Evolutionary conservation across 352 stramenopile species (phyloP), one percentile per base, ranked within the genome.

Genomic region (Phytophthora uliginosa): DNA sequence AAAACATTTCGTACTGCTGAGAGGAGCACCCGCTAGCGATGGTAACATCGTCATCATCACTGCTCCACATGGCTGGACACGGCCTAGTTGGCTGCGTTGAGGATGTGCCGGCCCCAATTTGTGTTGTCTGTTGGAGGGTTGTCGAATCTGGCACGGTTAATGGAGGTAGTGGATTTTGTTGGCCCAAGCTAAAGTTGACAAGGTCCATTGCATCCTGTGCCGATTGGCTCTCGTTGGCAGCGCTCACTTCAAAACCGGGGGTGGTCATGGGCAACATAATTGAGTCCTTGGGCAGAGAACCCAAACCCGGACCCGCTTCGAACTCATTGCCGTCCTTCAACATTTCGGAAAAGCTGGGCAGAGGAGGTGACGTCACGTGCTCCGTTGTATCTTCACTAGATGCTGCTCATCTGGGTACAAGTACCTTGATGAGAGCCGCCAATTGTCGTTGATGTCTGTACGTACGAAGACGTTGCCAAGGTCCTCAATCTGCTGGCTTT

Each of bases 261-360:
- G 55, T 51, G 1, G 59, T 45, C 22, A 55, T 55, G 8, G 65
- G 47, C 26, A 72, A 31, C 1, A 33, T 34, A 17, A 59, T 42
- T 22, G 59, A 66, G 9, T 76, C 70, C 33, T 73, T 68, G 1
- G 47, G 50, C 54, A 62, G 66, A 31, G 66, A 84, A 4, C 48
- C 61, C 26, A 82, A 63, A 52, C 50, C 66, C 45, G 73, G 57
- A 8, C 50, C 61, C 24, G 53, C 26, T 38, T 34, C 42, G 36
- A 65, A 22, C 22, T 36, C 69, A 20, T 60, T 53, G n/a, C 62
- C 73, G 15, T 82, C 59, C 33, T 79, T 74, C 18, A 85, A 63
- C 63, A 85, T 59, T 12, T 74, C 72, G 4, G 75, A 76, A 40
- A 84, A 81, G 45, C 72, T 84, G 10, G 80, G 60, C 34, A 88